A percentile compares a stretch with the other conserved stretches of the same genome.
Evolutionary conservation across 1,139 yeast genomes (phyloP).

Genomic region (Protomyces inouyei): DNA sequence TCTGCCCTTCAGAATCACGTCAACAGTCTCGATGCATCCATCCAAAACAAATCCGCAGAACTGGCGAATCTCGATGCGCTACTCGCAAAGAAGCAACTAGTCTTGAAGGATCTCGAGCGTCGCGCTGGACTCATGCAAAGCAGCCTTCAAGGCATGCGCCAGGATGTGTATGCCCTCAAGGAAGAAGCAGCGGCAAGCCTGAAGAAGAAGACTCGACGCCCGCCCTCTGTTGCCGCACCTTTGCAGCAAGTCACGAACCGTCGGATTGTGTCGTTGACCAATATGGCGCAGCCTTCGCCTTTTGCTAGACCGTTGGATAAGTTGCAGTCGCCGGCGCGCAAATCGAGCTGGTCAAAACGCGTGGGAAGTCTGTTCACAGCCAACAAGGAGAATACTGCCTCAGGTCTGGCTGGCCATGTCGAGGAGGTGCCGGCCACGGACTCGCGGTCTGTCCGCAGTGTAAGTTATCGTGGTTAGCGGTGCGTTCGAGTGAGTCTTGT

Average conservation of each 20-base stretch:
- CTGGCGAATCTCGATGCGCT: neutral
- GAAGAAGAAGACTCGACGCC: constrained; percentile 1
- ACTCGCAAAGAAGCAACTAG: neutral
- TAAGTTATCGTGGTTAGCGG: neutral
- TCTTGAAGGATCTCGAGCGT: neutral
- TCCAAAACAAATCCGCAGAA: neutral
- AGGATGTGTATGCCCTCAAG: neutral
- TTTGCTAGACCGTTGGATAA: neutral
- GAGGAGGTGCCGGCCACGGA: neutral
- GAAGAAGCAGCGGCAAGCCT: neutral
- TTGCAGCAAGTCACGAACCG: constrained; percentile 9
- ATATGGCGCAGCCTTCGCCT: constrained; percentile 7
- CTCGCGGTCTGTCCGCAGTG: neutral
- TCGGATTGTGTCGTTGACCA: constrained; percentile 20
- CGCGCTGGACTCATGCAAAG: constrained; percentile 4
- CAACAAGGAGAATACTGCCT: constrained; percentile 12
- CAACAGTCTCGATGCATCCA: neutral
- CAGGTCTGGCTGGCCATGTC: neutral
- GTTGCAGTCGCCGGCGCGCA: constrained; percentile 5
- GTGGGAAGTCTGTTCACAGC: constrained; percentile 12
- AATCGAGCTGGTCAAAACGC: constrained; percentile 15
- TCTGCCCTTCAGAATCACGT: neutral
- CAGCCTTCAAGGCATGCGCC: neutral
- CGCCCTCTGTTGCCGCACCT: constrained; percentile 6
- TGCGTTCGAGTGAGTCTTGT: neutral